These are phyloP conservation scores for Geotrichum fermentans DNA, from an alignment of 1,139 yeast genomes.

Conservation along the genomic window DNA sequence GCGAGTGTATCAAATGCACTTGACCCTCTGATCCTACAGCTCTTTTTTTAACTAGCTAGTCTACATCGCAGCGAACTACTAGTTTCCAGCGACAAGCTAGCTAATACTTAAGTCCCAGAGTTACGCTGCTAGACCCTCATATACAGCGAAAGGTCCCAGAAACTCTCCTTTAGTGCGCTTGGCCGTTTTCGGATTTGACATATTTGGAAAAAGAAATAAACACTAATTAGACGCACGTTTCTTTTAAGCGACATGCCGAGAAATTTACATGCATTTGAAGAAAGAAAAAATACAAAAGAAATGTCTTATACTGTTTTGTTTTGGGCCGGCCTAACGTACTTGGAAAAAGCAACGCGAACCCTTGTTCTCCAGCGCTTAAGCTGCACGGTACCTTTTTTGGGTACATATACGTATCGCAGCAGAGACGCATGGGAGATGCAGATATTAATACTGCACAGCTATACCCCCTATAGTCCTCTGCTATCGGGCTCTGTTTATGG, in stretches of 20 bases:
- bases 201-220: constrained; percentile 3
- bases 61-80: too few species aligned
- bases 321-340: background rate
- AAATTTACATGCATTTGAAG: background rate
- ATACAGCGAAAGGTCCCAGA: too few species aligned
- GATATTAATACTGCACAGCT: background rate
- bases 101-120: too few species aligned
- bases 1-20: too few species aligned
- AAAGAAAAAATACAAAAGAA: background rate
- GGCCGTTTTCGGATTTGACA: background rate
- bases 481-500: background rate
- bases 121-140: too few species aligned
- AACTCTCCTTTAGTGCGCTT: background rate
- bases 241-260: background rate
- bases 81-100: too few species aligned
- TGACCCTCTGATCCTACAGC: too few species aligned
- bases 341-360: background rate
- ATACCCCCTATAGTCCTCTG: background rate
- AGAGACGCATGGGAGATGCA: background rate
- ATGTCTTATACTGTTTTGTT: too few species aligned
- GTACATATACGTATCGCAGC: background rate
- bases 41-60: too few species aligned
- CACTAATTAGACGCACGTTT: background rate
- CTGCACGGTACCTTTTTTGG: too few species aligned
- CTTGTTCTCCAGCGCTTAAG: too few species aligned